phyloP scores from a whole-genome alignment of 73 alveolate species.

The Stentor coeruleus region DNA sequence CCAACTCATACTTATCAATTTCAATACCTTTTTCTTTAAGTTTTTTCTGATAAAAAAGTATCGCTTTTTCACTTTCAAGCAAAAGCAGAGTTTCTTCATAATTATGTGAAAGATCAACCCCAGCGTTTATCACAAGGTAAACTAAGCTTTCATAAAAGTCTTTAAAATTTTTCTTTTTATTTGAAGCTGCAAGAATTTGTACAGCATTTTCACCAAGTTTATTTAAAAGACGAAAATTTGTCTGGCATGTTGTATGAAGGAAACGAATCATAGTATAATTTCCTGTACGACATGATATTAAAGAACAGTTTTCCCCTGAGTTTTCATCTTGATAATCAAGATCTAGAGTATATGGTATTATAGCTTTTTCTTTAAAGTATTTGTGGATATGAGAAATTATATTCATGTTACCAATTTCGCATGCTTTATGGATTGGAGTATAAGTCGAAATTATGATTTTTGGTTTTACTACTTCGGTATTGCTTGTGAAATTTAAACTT shows the following conservation, averaged over 20 bases:
- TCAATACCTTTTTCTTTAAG: neutral
- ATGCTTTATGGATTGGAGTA: constrained; percentile 16
- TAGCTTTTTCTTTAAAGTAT: constrained; percentile 13
- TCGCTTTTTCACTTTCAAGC: neutral
- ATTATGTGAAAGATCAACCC: constrained; percentile 5
- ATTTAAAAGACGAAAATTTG: constrained; percentile 1
- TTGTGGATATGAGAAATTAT: neutral
- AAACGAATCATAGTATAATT: constrained; percentile 2
- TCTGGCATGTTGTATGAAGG: neutral
- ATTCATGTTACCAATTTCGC: constrained; percentile 19
- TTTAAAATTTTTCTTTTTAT: neutral
- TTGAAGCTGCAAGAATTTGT: constrained; percentile 8
- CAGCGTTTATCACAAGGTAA: neutral
- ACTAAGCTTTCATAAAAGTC: constrained; percentile 1
- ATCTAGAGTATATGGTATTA: constrained; percentile 9
- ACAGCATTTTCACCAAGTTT: constrained; percentile 22
- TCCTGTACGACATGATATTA: constrained; percentile 18
- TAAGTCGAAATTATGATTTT: neutral
- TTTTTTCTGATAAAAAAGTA: neutral
- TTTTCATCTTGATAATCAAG: constrained; percentile 9
- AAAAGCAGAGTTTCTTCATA: constrained; percentile 18
- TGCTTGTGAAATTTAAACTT: neutral
- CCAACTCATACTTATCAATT: neutral
- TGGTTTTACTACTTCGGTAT: neutral
- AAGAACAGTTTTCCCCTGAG: constrained; percentile 32